Evolutionary conservation across 495 filamentous ascomycete genomes (phyloP), one percentile per base, ranked within the genome.

Genomic region (Aspergillus leporis): DNA sequence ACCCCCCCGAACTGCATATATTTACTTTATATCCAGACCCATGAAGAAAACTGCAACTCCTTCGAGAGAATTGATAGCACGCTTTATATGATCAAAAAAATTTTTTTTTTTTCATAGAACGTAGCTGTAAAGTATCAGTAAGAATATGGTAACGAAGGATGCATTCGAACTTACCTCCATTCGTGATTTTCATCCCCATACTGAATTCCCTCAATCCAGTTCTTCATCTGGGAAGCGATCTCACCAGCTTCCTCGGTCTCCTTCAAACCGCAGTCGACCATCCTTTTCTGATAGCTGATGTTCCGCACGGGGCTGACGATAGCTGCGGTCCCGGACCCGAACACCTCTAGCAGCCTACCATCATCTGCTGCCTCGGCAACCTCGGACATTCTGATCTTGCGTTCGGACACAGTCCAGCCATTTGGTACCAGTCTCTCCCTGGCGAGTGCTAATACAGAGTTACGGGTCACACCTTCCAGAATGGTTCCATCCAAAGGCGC

Each of bases 401-500:
- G 83, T 86, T 98, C 95, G 19, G 78, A 81, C 46, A 98, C 82
- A 46, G 80, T 81, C 94, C 93, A 98, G 40, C 94, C 94, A 74
- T 96, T 81, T n/a, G 88, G 88, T 10, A 64, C 83, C 5, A 98
- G 80, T 68, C 86, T 79, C 79, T 98, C 93, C 18, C 87, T 80
- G 36, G 93, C 94, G 14, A 98, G 87, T 3, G 78, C 74, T 10
- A 98, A 80, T 7, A 98, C 85, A 12, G 88, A 93, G 70, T 97
- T 93, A 61, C 94, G 81, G 16, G 91, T 96, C 14, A 98, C 91
- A 64, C 94, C 94, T 67, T 95, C 90, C 30, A 98, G 81, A 61
- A 98, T 98, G n/a, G 92, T 98, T 28, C 95, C 94, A 70, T 98
- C 94, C 21, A 98, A 79, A 53, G 94, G 93, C 50, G 93, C 90